Evolutionary conservation across 345 rosid species (phyloP).

Genomic region (Sonneratia alba): DNA sequence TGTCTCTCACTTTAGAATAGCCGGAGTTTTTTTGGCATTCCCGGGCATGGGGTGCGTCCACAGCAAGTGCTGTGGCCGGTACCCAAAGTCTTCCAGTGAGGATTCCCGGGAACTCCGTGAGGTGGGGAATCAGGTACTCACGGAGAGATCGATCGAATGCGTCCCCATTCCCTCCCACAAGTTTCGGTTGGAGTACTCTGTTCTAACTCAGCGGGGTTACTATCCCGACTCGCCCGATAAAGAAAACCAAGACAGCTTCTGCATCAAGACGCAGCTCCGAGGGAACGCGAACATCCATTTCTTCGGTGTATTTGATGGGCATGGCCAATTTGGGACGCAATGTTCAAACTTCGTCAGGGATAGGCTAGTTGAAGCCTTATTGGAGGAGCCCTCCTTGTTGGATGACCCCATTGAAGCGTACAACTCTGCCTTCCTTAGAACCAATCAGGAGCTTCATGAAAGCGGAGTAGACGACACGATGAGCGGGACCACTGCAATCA

Average conservation of each 20-base stretch:
- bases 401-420: conserved; percentile 73
- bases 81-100: conserved; percentile 46
- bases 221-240: conserved; percentile 75
- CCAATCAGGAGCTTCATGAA: conserved; percentile 56
- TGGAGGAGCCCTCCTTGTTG: conserved; percentile 45
- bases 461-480: conserved; percentile 81
- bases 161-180: conserved; percentile 56
- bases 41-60: conserved; percentile 74
- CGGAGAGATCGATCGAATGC: conserved; percentile 49
- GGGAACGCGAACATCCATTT: conserved; percentile 85
- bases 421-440: conserved; percentile 47
- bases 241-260: conserved; percentile 82
- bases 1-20: conserved; percentile 10
- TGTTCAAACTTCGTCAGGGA: conserved; percentile 77
- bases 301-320: conserved; percentile 94
- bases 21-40: not conserved
- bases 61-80: conserved; percentile 67
- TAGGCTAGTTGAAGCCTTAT: conserved; percentile 54
- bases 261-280: conserved; percentile 57
- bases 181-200: conserved; percentile 63
- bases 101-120: conserved; percentile 32
- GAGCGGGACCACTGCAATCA: conserved; percentile 95
- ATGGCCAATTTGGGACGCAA: conserved; percentile 65
- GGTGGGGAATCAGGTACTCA: conserved; percentile 32
- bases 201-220: conserved; percentile 69